Percentiles rank a stretch among this genome's conserved stretches.
phyloP scores from a whole-genome alignment of 164 flowering plant species.

The Macadamia tetraphylla region DNA sequence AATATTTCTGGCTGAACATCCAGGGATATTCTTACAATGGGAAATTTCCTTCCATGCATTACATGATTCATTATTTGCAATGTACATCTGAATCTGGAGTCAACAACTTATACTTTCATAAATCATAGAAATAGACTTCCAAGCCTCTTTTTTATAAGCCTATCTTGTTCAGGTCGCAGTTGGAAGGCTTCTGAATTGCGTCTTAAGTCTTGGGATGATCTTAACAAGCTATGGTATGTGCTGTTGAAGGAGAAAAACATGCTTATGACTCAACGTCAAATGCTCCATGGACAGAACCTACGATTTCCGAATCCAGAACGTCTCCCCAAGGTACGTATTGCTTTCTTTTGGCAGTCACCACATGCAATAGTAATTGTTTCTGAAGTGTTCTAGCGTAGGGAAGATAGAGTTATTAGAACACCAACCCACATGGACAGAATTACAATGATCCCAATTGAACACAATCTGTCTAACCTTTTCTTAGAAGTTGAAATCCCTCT shows the following conservation, averaged over 20 bases:
- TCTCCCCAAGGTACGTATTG: conserved; percentile 60
- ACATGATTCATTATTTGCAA: too few species aligned
- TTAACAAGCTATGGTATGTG: conserved; percentile 89
- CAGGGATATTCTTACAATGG: too few species aligned
- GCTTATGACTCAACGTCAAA: conserved; percentile 94
- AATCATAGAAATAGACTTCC: not conserved
- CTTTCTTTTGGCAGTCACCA: not conserved
- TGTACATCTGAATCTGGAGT: not conserved
- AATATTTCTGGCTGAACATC: too few species aligned
- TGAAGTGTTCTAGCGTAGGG: not conserved
- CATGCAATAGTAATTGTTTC: not conserved
- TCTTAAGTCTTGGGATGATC: conserved; percentile 91
- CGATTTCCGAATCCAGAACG: conserved; percentile 95
- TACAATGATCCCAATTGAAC: too few species aligned
- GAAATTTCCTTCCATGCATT: too few species aligned
- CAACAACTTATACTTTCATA: not conserved
- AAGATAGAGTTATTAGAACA: not conserved
- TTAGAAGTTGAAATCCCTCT: too few species aligned
- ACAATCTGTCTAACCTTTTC: too few species aligned
- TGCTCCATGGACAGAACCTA: conserved; percentile 85
- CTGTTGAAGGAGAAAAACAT: conserved; percentile 93
- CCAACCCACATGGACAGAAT: too few species aligned
- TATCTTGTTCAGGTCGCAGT: conserved; percentile 57
- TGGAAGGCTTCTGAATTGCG: conserved; percentile 97
- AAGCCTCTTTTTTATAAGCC: not conserved